phyloP scores from a whole-genome alignment of 2,329 filamentous ascomycete species.

The Mycocentrospora acerina region DNA sequence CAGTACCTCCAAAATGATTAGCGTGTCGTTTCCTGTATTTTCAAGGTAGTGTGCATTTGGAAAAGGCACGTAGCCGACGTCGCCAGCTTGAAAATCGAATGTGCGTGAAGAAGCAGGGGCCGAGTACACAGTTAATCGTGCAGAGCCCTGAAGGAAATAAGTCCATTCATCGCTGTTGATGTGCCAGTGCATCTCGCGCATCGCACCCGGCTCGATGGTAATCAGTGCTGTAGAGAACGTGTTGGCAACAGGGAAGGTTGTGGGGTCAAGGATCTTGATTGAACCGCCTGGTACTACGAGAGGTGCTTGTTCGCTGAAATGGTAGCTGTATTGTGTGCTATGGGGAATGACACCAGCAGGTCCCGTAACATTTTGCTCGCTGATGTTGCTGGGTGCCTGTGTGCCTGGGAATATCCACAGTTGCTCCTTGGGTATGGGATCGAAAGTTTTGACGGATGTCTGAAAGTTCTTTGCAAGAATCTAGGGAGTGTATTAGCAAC shows the following conservation, averaged over 20 bases:
- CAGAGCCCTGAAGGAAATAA: constrained; percentile 60
- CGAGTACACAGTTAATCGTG: constrained; percentile 57
- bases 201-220: constrained; percentile 61
- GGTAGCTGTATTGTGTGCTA: constrained; percentile 42
- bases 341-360: constrained; percentile 35
- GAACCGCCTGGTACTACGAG: constrained; percentile 57
- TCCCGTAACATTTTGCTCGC: constrained; percentile 49
- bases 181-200: constrained; percentile 68
- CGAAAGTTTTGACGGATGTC: constrained; percentile 39
- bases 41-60: constrained; percentile 61
- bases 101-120: constrained; percentile 55
- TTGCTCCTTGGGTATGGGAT: constrained; percentile 41
- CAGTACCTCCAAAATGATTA: constrained; percentile 62
- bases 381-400: constrained; percentile 39
- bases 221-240: constrained; percentile 60
- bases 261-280: constrained; percentile 61
- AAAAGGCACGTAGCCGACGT: constrained; percentile 61
- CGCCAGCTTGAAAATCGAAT: constrained; percentile 61
- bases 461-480: constrained; percentile 48
- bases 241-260: constrained; percentile 58
- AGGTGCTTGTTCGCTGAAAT: constrained; percentile 51
- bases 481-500: no score
- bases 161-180: constrained; percentile 62
- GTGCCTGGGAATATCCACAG: constrained; percentile 49
- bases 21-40: constrained; percentile 59